A percentile compares a stretch with the other conserved stretches of the same genome.
Conservation (phyloP, 257 asterid genomes). For the Echium plantagineum region DNA sequence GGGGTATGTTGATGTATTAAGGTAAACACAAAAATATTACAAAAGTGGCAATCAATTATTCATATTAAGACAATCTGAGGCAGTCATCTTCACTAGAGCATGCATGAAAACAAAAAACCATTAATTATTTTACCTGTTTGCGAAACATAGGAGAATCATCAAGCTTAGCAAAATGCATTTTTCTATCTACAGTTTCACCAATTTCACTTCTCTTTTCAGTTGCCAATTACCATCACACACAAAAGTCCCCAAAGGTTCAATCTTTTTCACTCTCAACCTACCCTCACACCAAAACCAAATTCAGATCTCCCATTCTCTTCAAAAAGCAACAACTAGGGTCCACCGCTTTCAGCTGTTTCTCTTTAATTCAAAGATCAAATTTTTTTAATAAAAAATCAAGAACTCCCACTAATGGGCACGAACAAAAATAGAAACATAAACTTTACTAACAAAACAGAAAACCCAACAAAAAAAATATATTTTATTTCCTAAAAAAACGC, state of each 20-base stretch:
- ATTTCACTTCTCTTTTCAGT: constrained; percentile 8
- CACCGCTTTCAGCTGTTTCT: not conserved
- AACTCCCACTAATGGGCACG: not conserved
- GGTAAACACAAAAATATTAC: too few species aligned
- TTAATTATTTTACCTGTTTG: constrained; percentile 56
- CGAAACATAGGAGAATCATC: constrained; percentile 99
- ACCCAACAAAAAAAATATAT: not conserved
- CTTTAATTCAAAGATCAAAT: not conserved
- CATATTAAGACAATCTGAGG: not conserved
- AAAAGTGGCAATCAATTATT: too few species aligned
- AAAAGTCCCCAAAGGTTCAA: not conserved
- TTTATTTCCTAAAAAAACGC: not conserved
- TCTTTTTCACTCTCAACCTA: not conserved
- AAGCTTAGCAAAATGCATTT: constrained; percentile 92
- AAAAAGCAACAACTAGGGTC: not conserved
- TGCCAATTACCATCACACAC: constrained; percentile 6
- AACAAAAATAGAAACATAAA: too few species aligned
- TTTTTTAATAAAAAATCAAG: too few species aligned
- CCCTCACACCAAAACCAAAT: not conserved
- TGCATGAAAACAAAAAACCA: not conserved
- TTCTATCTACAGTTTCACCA: constrained; percentile 16
- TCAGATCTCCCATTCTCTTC: not conserved
- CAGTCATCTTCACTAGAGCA: not conserved
- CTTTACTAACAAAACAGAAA: not conserved
- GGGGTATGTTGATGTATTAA: too few species aligned